Evolutionary conservation across 768 basidiomycete genomes (phyloP), one percentile per base, ranked within the genome.

Genomic region (Solioccasus polychromus): DNA sequence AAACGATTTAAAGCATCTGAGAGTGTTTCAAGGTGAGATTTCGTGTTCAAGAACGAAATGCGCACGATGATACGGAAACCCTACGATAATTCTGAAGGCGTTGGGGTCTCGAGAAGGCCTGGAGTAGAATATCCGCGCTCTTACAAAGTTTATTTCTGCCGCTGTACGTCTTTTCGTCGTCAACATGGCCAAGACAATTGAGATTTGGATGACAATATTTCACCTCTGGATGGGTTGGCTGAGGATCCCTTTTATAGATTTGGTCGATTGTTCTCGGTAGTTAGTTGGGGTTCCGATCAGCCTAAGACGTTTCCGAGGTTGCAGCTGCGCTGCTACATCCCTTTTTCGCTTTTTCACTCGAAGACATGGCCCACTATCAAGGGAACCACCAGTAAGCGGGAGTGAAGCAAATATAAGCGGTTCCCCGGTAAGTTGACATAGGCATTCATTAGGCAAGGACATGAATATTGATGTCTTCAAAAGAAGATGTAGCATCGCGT

Each of bases 401-500:
- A 67, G 52, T 12, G 64, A 67, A 1, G 69, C 52, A 29, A 75
- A 72, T 20, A 81, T 68, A 19, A 95, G 61, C 0, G 88, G 83
- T 28, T 72, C 71, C 4, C 94, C 94, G 0, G 84, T 79, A 46
- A 96, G 61, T 63, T 98, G 94, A 50, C 87, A 87, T 29, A 85
- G 76, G 58, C 91, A 94, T 17, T 79, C 82, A 57, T 96, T 95
- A 0, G 87, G 86, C 18, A 96, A 66, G 2, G 85, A 71, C 14
- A 86, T 58, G 61, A 92, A 97, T 15, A 94, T 50, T 9, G 81
- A 85, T 0, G 84, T 83, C 44, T 84, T 76, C 3, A 82, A 73
- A 15, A 98, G 76, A 9, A 98, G 71, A 60, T 92, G 83, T 25
- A 87, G 62, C 76, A 95, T 84, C 1, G 78, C 76, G 53, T 81